Evolutionary conservation across 495 filamentous ascomycete genomes (phyloP), one percentile per base, ranked within the genome.

Genomic region (Aspergillus heteromorphus): DNA sequence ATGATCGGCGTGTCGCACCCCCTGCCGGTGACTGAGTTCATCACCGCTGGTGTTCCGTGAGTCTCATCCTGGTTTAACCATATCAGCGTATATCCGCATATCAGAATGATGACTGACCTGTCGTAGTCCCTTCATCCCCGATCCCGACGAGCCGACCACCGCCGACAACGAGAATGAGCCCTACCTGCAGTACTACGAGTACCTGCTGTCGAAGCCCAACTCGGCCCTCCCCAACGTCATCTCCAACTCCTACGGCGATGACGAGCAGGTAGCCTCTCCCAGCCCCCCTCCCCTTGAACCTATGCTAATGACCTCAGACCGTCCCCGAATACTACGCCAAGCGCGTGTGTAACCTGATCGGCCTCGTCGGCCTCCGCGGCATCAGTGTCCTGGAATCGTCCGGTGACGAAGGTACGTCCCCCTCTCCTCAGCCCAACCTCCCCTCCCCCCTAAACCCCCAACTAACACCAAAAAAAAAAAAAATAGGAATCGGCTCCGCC

Each of bases 231-330:
- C 87, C 5, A 81, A 83, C 49, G 79, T 85, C 23, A 79, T 91
- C 56, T 80, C 83, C 45, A 85, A 82, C 43, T 87, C 83, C 0
- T 91, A 90, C 62, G 85, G 84, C 42, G 86, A 89, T 58, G 80
- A 87, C 48, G 87, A 91, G 63, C 73, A 65, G 58, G 50, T 67
- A 57, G 25, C 16, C 17, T 17, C 23, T 27, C 34, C 14, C 10
- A 8, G n/a, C n/a, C n/a, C n/a, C n/a, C n/a, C n/a, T n/a, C 29
- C 38, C 30, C 11, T 36, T 31, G 17, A 30, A 27, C 23, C 16
- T 9, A 40, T 40, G 6, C 42, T 14, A 45, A 25, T 8, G 1
- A 27, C 5, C 7, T 70, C n/a, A 90, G 67, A 85, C 83, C 0
- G 82, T 91, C 0, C 87, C 87, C 0, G 61, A 72, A 34, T 68